Evolutionary conservation across 805 yeast genomes (phyloP), one percentile per base, ranked within the genome.

Genomic region (Kodamaea kakaduensis): DNA sequence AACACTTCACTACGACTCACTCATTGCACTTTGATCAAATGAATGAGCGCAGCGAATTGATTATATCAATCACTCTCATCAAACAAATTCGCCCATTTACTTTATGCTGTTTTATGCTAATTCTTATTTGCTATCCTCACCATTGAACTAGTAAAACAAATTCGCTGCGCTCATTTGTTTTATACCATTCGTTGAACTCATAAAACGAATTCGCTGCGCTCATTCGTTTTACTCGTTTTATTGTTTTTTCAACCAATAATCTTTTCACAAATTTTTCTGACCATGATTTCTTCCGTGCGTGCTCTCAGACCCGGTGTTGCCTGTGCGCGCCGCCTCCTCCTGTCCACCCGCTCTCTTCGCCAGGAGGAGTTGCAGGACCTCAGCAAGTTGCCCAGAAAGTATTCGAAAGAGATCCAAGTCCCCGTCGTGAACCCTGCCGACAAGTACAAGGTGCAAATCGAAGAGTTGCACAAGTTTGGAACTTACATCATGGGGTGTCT

Each of bases 391-490:
- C 71, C 71, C 35, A 61, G 73, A 55, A 58, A 54, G 43, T 50
- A 54, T 33, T 54, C 59, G 12, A 43, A 41, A 18, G 64, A 58
- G 7, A 50, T 49, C 35, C 53, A 56, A 22, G 70, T 61, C 14
- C 81, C 82, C 10, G 56, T 83, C 40, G 77, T 74, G 42, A 84
- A 86, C 64, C 94, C 94, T 27, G 79, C 86, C 35, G 95, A 84
- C 46, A 72, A 77, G 54, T 84, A 78, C 63, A 67, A 66, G 51
- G 84, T 74, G 45, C 78, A 75, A 41, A 59, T 61, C 35, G 89
- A 79, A 53, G 86, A 82, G 46, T 69, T 85, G 43, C 94, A 84
- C 67, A 77, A 78, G 61, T 86, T 83, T 59, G 95, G 95, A 17
- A 73, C 76, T 37, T 86, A 86, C 55, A 58, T 86, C 45, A 81